Base-by-base conservation (phyloP, 2,329 filamentous ascomycete species). In the Colletotrichum viniferum region DNA sequence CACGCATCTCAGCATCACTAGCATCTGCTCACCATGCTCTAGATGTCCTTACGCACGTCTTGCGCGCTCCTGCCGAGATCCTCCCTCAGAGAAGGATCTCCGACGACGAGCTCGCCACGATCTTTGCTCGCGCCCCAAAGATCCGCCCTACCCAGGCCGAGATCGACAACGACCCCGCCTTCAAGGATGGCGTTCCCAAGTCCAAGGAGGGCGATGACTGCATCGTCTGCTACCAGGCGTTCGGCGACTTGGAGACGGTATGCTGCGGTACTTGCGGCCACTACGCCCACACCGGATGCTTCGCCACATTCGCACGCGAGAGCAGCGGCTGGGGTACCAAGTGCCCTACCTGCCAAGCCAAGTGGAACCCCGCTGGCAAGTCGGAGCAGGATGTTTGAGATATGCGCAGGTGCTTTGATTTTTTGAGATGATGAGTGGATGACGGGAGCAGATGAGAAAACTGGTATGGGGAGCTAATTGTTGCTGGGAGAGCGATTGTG, bases 31-130 rank as follows among this genome's bases (percentile, higher is more conserved):
- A 52, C n/a, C 43, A 21, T 21, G 43, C 43, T 18, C n/a, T 34
- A 77, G 74, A 76, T 28, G 64, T 74, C 36, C 55, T 76, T n/a
- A 56, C 68, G 14, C 62, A 76, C n/a, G 38, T 76, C 5, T 30
- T 77, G 5, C 63, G 60, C 6, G 70, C 70, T n/a, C 76, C 76
- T 5, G 58, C 48, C 10, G 62, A 69, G 30, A 36, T 77, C 18
- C 63, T 77, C 24, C 63, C 69, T 7, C 74, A 77, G 52, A 67
- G 62, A 18, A 69, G 28, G 7, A 30, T 72, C 34, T 63, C 72
- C 2, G 4, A 34, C 7, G 43, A 70, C 9, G 71, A 75, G 55
- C 18, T 75, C 24, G 43, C 4, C 32, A 64, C 52, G 63, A 56
- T 77, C 24, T 8, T 77, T 6, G 34, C 58, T 26, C 24, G 55